phyloP scores from a whole-genome alignment of 163 green algal species.

The Coccomyxa subellipsoidea region DNA sequence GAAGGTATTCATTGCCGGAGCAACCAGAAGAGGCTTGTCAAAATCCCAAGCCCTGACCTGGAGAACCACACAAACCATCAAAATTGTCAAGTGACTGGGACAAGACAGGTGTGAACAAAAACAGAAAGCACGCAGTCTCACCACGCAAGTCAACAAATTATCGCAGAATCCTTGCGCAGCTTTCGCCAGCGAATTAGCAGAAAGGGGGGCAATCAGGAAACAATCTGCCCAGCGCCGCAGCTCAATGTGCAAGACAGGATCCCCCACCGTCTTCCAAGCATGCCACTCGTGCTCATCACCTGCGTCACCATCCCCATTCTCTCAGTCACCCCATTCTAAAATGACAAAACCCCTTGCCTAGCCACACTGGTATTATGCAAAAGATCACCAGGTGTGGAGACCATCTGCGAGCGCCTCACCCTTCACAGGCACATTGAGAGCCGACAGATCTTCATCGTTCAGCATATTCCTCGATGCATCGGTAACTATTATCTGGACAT shows the following conservation, averaged over 20 bases:
- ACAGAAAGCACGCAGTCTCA: slow-evolving; percentile 23
- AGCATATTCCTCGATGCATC: slow-evolving; percentile 68
- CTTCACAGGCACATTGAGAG: background rate
- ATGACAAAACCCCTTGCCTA: no score
- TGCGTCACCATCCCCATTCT: slow-evolving; percentile 1
- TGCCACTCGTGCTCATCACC: slow-evolving; percentile 85
- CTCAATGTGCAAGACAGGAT: slow-evolving; percentile 96
- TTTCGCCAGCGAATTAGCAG: slow-evolving; percentile 95
- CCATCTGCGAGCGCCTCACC: background rate
- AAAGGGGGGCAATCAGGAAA: slow-evolving; percentile 88
- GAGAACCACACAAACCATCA: background rate
- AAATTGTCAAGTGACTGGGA: no score
- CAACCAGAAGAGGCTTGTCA: slow-evolving; percentile 65
- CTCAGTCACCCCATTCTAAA: no score
- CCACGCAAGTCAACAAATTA: slow-evolving; percentile 61
- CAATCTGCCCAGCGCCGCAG: slow-evolving; percentile 91
- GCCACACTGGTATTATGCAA: background rate
- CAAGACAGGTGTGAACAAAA: no score
- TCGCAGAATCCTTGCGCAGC: slow-evolving; percentile 54
- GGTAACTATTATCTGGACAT: slow-evolving; percentile 64
- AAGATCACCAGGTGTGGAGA: background rate
- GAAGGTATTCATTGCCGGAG: slow-evolving; percentile 96
- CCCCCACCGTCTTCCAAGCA: slow-evolving; percentile 52
- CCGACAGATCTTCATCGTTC: slow-evolving; percentile 31
- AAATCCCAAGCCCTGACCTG: slow-evolving; percentile 20